Conservation (phyloP, 2,329 filamentous ascomycete genomes). For the Colletotrichum karsti region DNA sequence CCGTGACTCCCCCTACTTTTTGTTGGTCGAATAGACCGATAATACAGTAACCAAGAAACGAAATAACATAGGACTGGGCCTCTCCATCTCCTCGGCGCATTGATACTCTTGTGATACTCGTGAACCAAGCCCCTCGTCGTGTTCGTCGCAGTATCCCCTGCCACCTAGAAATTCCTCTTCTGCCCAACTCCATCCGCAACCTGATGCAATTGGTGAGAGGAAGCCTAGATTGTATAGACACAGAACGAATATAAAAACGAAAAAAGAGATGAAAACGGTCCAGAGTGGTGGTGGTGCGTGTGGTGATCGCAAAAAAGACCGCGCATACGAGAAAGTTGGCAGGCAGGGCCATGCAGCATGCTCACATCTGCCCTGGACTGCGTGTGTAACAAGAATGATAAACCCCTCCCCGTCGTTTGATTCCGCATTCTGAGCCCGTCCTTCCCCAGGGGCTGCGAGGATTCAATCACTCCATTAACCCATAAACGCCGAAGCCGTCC, state of each 20-base stretch:
- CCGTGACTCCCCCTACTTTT: slow-evolving; percentile 6
- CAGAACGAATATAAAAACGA: slow-evolving; percentile 5
- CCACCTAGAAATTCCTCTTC: background rate
- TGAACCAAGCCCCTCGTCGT: background rate
- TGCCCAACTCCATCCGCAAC: slow-evolving; percentile 1
- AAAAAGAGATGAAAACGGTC: background rate
- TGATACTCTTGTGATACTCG: background rate
- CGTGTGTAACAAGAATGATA: slow-evolving; percentile 10
- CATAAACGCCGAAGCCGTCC: slow-evolving; percentile 18
- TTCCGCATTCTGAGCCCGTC: background rate
- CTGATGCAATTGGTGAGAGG: slow-evolving; percentile 3
- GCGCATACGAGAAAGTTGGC: slow-evolving; percentile 9
- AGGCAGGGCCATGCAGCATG: slow-evolving; percentile 1
- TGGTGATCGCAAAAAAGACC: background rate
- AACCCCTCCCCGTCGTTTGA: background rate
- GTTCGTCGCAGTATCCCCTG: background rate
- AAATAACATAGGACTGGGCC: background rate
- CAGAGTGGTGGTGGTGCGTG: slow-evolving; percentile 13
- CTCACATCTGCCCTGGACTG: slow-evolving; percentile 1
- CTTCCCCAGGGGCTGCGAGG: background rate
- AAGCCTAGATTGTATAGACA: slow-evolving; percentile 25
- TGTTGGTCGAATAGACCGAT: background rate
- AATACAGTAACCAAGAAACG: background rate
- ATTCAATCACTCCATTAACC: background rate
- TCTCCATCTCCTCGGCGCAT: background rate